phyloP scores from a whole-genome alignment of 495 filamentous ascomycete species.

The Arthonia radiata region DNA sequence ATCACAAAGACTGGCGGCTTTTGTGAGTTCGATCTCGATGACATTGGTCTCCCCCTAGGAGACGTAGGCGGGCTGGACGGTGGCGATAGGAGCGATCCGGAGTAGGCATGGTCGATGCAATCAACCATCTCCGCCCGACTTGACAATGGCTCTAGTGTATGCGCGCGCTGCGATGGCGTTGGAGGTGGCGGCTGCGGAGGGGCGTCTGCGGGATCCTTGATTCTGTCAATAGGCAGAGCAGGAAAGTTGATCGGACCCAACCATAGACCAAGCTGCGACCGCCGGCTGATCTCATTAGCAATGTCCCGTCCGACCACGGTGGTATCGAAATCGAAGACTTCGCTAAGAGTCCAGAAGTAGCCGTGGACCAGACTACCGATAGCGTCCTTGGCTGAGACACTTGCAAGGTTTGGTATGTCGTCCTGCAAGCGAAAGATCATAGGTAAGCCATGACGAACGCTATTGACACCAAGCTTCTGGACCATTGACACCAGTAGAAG shows the following conservation, averaged over 20 bases:
- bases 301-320: conserved; percentile 40
- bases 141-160: conserved; percentile 40
- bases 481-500: conserved; percentile 47
- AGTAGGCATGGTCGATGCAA: conserved; percentile 43
- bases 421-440: conserved; percentile 78
- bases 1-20: conserved; percentile 3
- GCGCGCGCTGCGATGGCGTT: conserved; percentile 24
- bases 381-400: conserved; percentile 39
- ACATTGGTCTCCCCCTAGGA: conserved; percentile 38
- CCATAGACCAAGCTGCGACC: conserved; percentile 52
- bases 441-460: conserved; percentile 49
- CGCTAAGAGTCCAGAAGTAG: conserved; percentile 55
- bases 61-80: conserved; percentile 45
- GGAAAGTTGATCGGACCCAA: conserved; percentile 35
- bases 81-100: conserved; percentile 27
- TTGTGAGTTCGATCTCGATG: conserved; percentile 25
- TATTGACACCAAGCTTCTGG: conserved; percentile 61
- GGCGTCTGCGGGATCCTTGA: conserved; percentile 16
- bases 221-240: conserved; percentile 23
- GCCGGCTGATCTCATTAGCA: conserved; percentile 45
- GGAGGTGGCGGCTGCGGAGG: conserved; percentile 21
- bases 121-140: conserved; percentile 40
- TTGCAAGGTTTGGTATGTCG: conserved; percentile 41
- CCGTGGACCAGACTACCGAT: conserved; percentile 67
- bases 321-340: conserved; percentile 52